Base-by-base conservation (phyloP, 305 asterid species). In the Fraxinus angustifolia region DNA sequence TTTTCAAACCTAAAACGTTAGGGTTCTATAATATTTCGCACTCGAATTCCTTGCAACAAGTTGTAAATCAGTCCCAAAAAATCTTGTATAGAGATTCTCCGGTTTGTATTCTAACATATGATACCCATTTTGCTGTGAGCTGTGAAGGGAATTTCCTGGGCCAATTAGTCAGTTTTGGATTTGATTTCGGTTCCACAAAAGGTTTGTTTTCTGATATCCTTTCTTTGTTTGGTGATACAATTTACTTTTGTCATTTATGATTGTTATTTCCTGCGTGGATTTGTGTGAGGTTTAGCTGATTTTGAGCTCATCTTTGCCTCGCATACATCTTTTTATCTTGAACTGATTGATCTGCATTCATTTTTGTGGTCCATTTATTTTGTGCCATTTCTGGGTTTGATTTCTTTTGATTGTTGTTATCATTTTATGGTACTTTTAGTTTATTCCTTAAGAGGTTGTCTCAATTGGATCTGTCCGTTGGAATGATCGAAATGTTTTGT, bases 1-100 rank as follows among this genome's bases (percentile, higher is more conserved):
- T 33, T 91, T 84, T 79, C 88, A 86, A 75, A 89, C 91, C 92
- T 86, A 85, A 84, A 35, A 48, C 75, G 73, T 73, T 80, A 85
- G 88, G 92, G 88, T 85, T 78, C 82, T 70, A 80, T 28, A 0
- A 8, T 12, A 45, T 74, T 84, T 79, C 79, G 83, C 84, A 60
- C 81, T 33, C 82, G 10, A 85, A 87, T 89, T 89, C 40, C 42
- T 50, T 73, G 0, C 33, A 11, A 17, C 26, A 19, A 4, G 74
- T 16, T 36, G 1, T 14, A 62, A 80, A 83, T 82, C 85, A 8
- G 58, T 73, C 11, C 14, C 0, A 30, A 72, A 42, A 65, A 21
- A 30, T 30, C 17, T 3, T 2, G 2, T 30, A 78, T 73, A 28
- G 21, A 35, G 79, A 3, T 81, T 56, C 76, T n/a, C 77, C 70